These are phyloP conservation scores for Lasiodiplodia sp. DNA, from an alignment of 2,329 filamentous ascomycete species.

Conservation along the genomic window DNA sequence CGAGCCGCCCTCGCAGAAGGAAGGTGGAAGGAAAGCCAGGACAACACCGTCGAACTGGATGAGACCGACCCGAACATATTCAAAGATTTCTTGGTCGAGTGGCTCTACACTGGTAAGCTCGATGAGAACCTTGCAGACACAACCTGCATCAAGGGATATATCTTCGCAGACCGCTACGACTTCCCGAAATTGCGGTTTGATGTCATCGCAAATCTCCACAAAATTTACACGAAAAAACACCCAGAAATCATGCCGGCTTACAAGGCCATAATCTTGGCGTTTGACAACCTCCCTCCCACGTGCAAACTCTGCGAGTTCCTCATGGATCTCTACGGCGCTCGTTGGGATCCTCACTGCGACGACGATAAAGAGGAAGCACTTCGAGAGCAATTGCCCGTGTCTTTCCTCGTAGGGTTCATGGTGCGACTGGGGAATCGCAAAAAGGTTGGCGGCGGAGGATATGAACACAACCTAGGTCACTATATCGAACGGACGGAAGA, in stretches of 20 bases:
- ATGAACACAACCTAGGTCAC: not conserved
- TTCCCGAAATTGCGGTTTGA: not conserved
- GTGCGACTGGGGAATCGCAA: not conserved
- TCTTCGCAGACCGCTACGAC: not conserved
- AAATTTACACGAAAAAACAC: not conserved
- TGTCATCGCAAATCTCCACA: not conserved
- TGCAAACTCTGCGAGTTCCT: not conserved
- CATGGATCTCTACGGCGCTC: not conserved
- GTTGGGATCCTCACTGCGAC: not conserved
- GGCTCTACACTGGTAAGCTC: not conserved
- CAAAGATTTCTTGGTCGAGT: not conserved
- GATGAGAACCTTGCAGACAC: too few relatives aligned
- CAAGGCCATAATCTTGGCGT: not conserved
- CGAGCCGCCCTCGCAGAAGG: not conserved
- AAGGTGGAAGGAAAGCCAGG: not conserved
- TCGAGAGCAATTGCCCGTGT: not conserved
- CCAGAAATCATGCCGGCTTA: not conserved
- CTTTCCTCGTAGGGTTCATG: not conserved
- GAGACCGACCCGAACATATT: not conserved
- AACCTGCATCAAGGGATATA: not conserved
- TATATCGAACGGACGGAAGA: not conserved
- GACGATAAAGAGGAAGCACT: not conserved
- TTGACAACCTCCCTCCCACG: not conserved
- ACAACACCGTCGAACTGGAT: not conserved
- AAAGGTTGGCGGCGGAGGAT: not conserved